phyloP scores from a whole-genome alignment of 768 basidiomycete genomes.

The Lentinula lateritia region DNA sequence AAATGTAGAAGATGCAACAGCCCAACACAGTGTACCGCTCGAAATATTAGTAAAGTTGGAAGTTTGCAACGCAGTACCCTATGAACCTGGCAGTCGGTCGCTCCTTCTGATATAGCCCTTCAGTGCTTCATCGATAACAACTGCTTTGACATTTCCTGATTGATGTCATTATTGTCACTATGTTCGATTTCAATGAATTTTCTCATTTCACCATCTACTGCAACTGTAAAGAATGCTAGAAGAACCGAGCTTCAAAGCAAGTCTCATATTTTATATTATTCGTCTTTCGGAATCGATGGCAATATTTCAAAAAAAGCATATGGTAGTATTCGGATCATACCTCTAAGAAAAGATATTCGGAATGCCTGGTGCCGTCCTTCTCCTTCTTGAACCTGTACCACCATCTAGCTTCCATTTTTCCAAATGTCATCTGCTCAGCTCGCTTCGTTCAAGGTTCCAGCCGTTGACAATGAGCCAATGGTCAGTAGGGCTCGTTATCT shows the following conservation, averaged over 20 bases:
- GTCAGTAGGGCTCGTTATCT: conserved; percentile 31
- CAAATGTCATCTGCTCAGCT: conserved; percentile 69
- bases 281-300: too few species aligned
- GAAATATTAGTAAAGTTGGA: too few species aligned
- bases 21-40: too few species aligned
- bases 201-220: background rate
- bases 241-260: background rate
- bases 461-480: conserved; percentile 91
- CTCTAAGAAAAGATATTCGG: background rate
- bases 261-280: too few species aligned
- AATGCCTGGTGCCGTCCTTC: background rate
- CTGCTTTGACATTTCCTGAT: too few species aligned
- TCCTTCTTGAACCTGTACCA: background rate
- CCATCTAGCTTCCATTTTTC: background rate
- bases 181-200: too few species aligned
- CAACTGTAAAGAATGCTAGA: background rate
- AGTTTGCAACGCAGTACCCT: too few species aligned
- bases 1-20: too few species aligned
- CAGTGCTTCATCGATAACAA: too few species aligned
- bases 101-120: too few species aligned
- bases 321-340: background rate
- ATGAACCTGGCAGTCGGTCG: too few species aligned
- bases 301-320: background rate
- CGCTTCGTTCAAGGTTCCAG: conserved; percentile 81
- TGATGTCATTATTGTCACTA: too few species aligned